Percentiles rank a stretch among this genome's conserved stretches.
These are phyloP conservation scores for Trapa incisa DNA, from an alignment of 345 rosid genomes.

Conservation along the genomic window DNA sequence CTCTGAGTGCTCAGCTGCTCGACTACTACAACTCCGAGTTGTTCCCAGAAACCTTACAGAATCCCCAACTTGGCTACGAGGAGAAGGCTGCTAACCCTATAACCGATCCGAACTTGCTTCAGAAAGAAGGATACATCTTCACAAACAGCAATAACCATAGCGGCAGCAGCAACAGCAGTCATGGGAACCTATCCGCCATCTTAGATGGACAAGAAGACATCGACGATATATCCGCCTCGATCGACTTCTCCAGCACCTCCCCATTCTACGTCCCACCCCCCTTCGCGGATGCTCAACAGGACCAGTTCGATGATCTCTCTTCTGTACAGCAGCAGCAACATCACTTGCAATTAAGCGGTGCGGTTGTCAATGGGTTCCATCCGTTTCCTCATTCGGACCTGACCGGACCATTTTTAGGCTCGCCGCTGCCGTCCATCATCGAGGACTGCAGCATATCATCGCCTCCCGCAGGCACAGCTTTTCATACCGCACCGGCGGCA, in stretches of 20 bases:
- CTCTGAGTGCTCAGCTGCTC: constrained; percentile 51
- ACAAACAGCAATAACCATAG: constrained; percentile 10
- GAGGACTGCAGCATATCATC: constrained; percentile 66
- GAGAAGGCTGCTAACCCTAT: constrained; percentile 27
- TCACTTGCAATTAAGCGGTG: not conserved
- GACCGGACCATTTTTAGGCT: constrained; percentile 3
- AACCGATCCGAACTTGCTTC: constrained; percentile 19
- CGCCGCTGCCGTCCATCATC: constrained; percentile 24
- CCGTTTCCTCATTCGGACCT: too few relatives aligned
- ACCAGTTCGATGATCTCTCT: constrained; percentile 26
- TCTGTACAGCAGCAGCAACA: constrained; percentile 13
- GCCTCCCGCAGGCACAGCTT: constrained; percentile 41
- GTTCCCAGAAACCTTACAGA: constrained; percentile 52
- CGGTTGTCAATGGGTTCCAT: constrained; percentile 21
- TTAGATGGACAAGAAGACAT: constrained; percentile 27
- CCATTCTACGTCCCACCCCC: constrained; percentile 34
- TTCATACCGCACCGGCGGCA: constrained; percentile 23
- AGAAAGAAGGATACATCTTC: constrained; percentile 21
- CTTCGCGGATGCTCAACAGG: constrained; percentile 29
- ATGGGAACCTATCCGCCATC: constrained; percentile 23
- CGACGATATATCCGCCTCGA: constrained; percentile 73
- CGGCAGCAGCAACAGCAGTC: constrained; percentile 19
- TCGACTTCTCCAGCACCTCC: constrained; percentile 75
- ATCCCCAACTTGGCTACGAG: constrained; percentile 45
- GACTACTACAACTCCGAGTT: constrained; percentile 57